Evolutionary conservation across 1,284 basidiomycete species (phyloP).

Genomic region (Sphagnurus paluster): DNA sequence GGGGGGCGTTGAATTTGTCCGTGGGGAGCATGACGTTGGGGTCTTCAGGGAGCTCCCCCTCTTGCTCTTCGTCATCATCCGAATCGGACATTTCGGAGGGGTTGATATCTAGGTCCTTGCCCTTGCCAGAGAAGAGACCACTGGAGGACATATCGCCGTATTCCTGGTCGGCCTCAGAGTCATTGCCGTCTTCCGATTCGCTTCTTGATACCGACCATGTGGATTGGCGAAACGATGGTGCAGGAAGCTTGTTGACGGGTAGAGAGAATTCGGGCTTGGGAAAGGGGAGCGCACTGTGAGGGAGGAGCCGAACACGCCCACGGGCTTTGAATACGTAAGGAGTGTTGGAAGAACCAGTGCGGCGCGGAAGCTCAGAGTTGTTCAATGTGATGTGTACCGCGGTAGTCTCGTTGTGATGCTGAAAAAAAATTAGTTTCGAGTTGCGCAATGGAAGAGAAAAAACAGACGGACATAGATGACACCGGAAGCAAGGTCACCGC

Average conservation of each 20-base stretch:
- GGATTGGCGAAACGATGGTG: slow-evolving; percentile 7
- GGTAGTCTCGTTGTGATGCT: slow-evolving; percentile 53
- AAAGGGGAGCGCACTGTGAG: slow-evolving; percentile 24
- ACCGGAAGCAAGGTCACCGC: slow-evolving; percentile 44
- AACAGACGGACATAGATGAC: slow-evolving; percentile 65
- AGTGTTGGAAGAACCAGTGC: slow-evolving; percentile 56
- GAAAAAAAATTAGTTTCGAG: slow-evolving; percentile 9
- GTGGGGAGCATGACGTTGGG: slow-evolving; percentile 18
- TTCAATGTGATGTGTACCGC: slow-evolving; percentile 64
- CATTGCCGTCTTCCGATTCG: slow-evolving; percentile 16
- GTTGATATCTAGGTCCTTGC: slow-evolving; percentile 6
- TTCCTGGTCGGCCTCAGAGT: slow-evolving; percentile 23
- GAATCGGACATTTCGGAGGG: slow-evolving; percentile 17
- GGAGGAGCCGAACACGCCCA: slow-evolving; percentile 40
- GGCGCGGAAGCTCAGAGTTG: slow-evolving; percentile 42
- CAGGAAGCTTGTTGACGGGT: slow-evolving; percentile 14
- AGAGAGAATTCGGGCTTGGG: slow-evolving; percentile 30
- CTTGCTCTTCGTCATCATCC: slow-evolving; percentile 13
- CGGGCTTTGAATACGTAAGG: slow-evolving; percentile 59
- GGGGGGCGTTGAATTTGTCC: slow-evolving; percentile 28
- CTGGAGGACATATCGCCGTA: slow-evolving; percentile 16
- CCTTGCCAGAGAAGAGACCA: slow-evolving; percentile 11
- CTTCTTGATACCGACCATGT: slow-evolving; percentile 2
- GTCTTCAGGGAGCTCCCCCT: slow-evolving; percentile 21
- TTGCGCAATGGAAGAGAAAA: neutral